Base-by-base conservation (phyloP, 768 basidiomycete genomes). In the Russula compacta region DNA sequence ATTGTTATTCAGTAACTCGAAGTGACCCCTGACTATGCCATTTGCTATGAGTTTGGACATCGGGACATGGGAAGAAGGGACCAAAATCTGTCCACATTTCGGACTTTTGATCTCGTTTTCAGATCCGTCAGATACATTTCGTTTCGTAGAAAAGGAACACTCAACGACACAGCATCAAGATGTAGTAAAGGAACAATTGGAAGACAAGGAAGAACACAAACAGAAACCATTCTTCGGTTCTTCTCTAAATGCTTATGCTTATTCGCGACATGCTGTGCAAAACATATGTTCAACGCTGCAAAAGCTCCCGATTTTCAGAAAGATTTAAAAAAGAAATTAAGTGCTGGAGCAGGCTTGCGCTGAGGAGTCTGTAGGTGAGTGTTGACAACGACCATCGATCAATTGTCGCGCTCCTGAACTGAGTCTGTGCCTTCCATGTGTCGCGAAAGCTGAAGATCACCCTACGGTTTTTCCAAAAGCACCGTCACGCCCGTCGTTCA, bases 391-490 rank as follows among this genome's bases (percentile, higher is more conserved):
- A 39, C 50, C 21, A 24, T 19, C n/a, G 57, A 58, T 36, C n/a
- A 51, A 32, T 11, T 10, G 14, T 38, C 15, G 40, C 17, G 29
- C 39, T 43, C 21, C 29, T 10, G 24, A n/a, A 17, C 39, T 14
- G 40, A 24, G 21, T 32, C 38, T 21, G 21, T 15, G 33, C 14
- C 19, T 32, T 55, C 33, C 21, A 4, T 19, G 21, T 36, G 32
- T 44, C 52, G 44, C 56, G 51, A 58, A 63, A 63, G 56, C 61
- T 58, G 56, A 58, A 63, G 61, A 63, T 63, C 46, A 36, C 33
- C 21, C 21, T 15, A 24, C 3, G 12, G 33, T 36, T 35, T n/a
- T 36, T 36, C 53, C 19, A 36, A 35, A 40, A 29, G 35, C 32
- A 17, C 36, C n/a, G 17, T 39, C 5, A 12, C n/a, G 6, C 32